Evolutionary conservation across 2,329 filamentous ascomycete species (phyloP), one percentile per base, ranked within the genome.

Genomic region (Colletotrichum tropicale): DNA sequence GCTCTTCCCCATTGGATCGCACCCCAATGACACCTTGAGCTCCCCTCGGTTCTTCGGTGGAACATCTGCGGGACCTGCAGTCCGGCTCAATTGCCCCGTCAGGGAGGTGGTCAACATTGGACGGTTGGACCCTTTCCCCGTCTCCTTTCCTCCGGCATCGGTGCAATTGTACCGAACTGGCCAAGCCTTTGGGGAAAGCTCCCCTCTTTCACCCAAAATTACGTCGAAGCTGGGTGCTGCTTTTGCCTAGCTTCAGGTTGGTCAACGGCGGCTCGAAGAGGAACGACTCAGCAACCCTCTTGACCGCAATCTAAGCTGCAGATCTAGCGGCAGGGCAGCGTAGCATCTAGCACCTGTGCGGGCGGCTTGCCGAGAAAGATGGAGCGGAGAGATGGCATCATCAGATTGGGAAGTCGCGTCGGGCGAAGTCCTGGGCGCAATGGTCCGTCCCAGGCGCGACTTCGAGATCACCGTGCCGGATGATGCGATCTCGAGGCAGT

Each of bases 61-160:
- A 75, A 64, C 62, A 34, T 34, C 38, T 32, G 73, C 69, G 69
- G 73, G 62, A 73, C 73, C 62, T 75, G 72, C 55, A 36, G 65
- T 60, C 73, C 69, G 73, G 73, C 26, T 26, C 26, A 75, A 75
- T 75, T 75, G 21, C 69, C 62, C 73, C 68, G 73, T 68, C 69
- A 28, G 62, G 69, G 62, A 75, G 69, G 73, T 62, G 69, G 58
- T 43, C 24, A 24, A 34, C 15, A 12, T 30, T 66, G 67, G 60
- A 61, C 60, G 48, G 60, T 60, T 61, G 67, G 60, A 61, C 52
- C 60, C 71, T 60, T 55, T 38, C 24, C 55, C 52, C 61, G 72
- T 55, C 55, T 28, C 56, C 69, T 43, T 64, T 72, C 55, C 62
- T 72, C 62, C 69, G 62, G 38, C 43, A 68, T 75, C 70, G 73